Percentiles rank a stretch among this genome's conserved stretches.
Conservation (phyloP, 257 asterid genomes). For the Paulownia fortunei region DNA sequence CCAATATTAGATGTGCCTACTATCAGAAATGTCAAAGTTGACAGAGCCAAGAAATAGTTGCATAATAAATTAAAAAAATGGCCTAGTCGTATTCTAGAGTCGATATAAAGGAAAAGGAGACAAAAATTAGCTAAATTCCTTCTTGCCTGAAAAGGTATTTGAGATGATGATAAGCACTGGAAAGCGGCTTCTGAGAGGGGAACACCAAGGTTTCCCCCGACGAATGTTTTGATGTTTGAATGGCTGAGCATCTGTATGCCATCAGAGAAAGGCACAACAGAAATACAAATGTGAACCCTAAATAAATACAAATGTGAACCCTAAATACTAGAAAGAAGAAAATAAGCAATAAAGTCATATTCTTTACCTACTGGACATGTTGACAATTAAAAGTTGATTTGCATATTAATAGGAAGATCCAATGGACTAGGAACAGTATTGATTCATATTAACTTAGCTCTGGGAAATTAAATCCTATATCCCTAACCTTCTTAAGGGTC, state of each 20-base stretch:
- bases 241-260: slow-evolving; percentile 36
- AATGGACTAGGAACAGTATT: too few relatives aligned
- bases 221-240: slow-evolving; percentile 39
- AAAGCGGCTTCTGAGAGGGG: slow-evolving; percentile 52
- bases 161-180: slow-evolving; percentile 38
- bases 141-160: slow-evolving; percentile 40
- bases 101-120: not conserved
- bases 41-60: not conserved
- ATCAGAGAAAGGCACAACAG: not conserved
- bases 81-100: not conserved
- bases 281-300: not conserved
- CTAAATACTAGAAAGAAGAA: not conserved
- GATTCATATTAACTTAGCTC: too few relatives aligned
- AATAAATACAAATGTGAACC: too few relatives aligned
- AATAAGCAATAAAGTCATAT: not conserved
- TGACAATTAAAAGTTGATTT: too few relatives aligned
- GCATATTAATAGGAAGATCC: too few relatives aligned
- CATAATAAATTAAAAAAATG: not conserved
- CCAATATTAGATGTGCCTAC: not conserved
- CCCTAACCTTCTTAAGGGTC: too few relatives aligned
- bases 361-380: too few relatives aligned
- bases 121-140: not conserved
- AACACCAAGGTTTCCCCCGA: slow-evolving; percentile 50
- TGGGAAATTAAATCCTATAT: too few relatives aligned
- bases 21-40: not conserved